phyloP scores from a whole-genome alignment of 306 rosid species.

The Trifolium repens region DNA sequence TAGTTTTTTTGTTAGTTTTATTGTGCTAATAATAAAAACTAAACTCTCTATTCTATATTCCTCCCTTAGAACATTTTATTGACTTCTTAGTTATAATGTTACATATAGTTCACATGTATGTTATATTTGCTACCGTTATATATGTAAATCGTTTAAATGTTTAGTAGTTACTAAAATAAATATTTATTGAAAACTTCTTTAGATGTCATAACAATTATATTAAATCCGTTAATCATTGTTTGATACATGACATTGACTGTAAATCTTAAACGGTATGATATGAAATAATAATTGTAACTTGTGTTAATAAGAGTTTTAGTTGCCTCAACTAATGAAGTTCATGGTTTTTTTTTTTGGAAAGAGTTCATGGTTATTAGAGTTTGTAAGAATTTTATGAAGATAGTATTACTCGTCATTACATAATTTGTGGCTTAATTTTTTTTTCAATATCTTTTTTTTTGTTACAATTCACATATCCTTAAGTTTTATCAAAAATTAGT shows the following conservation, averaged over 20 bases:
- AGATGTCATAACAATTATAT: background rate
- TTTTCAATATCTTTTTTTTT: background rate
- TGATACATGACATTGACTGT: background rate
- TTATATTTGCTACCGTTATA: background rate
- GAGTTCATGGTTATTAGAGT: background rate
- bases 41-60: background rate
- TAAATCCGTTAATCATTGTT: constrained; percentile 9
- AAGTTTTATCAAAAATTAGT: too few species aligned
- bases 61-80: background rate
- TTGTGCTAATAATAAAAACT: background rate
- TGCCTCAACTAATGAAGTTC: background rate
- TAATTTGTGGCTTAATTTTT: background rate
- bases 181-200: constrained; percentile 8
- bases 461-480: too few species aligned
- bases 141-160: background rate
- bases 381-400: background rate
- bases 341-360: too few species aligned
- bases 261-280: background rate
- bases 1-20: background rate
- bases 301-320: background rate
- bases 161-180: background rate
- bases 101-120: background rate
- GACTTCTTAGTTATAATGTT: background rate
- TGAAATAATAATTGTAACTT: constrained; percentile 3
- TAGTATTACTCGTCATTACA: background rate